Evolutionary conservation across 148 eudicot species (phyloP), one percentile per base, ranked within the genome.

Genomic region (Chenopodium berlandieri): DNA sequence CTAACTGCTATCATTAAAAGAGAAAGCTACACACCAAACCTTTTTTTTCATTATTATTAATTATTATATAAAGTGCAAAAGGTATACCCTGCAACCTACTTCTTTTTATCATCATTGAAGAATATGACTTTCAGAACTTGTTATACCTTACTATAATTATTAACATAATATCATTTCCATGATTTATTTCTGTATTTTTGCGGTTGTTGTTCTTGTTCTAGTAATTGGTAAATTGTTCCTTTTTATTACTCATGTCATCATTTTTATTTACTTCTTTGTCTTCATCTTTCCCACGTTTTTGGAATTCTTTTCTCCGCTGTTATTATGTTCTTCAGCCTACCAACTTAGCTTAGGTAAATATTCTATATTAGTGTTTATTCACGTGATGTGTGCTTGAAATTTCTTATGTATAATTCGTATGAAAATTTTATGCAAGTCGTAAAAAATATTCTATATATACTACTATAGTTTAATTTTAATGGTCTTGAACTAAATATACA

Each of bases 1-100:
- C 71, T 58, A 75, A 68, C 70, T 67, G 56, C 67, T 80, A 66
- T 75, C 47, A 83, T 83, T 75, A 52, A 79, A 74, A 62, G 75
- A 50, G 76, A 78, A 83, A 83, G 81, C 67, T 10, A 48, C 37
- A 34, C 20, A 73, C 48, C 75, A 75, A 63, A 46, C 74, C 67
- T 16, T 66, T 83, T 66, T 83, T 68, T 46, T 74, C 9, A 78
- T 83, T 52, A 83, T 73, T 74, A 56, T 56, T 56, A 14, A 56
- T 73, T 74, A 56, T 56, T 56, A 14, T 14, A 56, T 52, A 78
- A 83, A 78, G 56, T 46, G 16, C 52, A 80, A 78, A 72, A 58
- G 82, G 62, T 19, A 56, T 56, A 56, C 62, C 82, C 60, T 54
- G 70, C 37, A 13, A 56, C 16, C 44, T 25, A 72, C 34, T 40